A percentile compares a stretch with the other conserved stretches of the same genome.
These are phyloP conservation scores for Acanthamoeba healyi DNA, from an alignment of 208 protist species.

Conservation along the genomic window DNA sequence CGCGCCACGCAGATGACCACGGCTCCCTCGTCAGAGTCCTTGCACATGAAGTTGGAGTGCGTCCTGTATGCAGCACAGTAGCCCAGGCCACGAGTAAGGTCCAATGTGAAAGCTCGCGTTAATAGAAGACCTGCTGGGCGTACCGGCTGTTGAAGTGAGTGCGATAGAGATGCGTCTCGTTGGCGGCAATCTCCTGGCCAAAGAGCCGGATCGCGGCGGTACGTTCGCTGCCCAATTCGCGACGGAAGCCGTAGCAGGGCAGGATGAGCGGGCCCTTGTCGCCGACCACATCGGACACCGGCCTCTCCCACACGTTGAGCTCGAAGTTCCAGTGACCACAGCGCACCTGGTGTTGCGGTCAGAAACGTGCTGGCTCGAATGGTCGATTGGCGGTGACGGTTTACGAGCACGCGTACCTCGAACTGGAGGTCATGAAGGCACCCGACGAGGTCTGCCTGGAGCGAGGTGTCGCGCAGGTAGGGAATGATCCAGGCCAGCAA, in stretches of 20 bases:
- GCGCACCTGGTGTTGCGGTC: neutral
- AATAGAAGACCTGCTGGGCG: neutral
- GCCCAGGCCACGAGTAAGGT: neutral
- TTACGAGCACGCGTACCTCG: neutral
- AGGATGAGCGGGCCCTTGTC: slow-evolving; percentile 21
- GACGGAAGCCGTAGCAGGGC: slow-evolving; percentile 16
- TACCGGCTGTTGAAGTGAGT: slow-evolving; percentile 14
- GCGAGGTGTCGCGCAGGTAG: neutral
- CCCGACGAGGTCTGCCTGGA: neutral
- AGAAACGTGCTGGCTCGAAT: neutral
- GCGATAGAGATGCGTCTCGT: slow-evolving; percentile 42
- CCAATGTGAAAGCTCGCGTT: neutral
- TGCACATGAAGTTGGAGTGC: slow-evolving; percentile 64
- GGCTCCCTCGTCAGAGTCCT: slow-evolving; percentile 33
- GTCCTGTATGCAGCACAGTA: too few relatives aligned
- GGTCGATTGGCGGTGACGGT: too few relatives aligned
- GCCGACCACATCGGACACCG: neutral
- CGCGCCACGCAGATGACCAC: slow-evolving; percentile 37
- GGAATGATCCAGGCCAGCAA: slow-evolving; percentile 47
- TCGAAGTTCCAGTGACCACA: slow-evolving; percentile 68
- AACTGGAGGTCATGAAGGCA: slow-evolving; percentile 48
- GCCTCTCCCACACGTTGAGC: slow-evolving; percentile 51
- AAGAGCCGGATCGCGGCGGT: slow-evolving; percentile 15
- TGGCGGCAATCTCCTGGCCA: neutral
- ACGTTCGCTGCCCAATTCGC: slow-evolving; percentile 41